Base-by-base conservation (phyloP, 169 alveolate genomes). In the Plasmodium cynomolgi region DNA sequence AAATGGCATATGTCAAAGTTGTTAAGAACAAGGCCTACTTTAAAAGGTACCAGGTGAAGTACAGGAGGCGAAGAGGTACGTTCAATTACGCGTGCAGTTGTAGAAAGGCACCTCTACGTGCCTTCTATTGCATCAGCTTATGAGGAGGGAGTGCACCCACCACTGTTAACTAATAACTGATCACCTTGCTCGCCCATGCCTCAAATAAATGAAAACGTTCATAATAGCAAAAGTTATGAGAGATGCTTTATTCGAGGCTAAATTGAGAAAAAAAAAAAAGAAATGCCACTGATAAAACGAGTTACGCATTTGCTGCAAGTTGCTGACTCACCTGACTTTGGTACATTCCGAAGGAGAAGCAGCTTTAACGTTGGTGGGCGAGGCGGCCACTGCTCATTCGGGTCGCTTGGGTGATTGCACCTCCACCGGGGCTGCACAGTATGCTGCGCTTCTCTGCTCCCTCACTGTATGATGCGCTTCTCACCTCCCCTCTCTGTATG, bases 31-130 rank as follows among this genome's bases (percentile, higher is more conserved):
- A 97, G 96, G 99, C 99, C 82, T 99, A 99, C 98, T 99, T 98
- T 98, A 99, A 98, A 97, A 99, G 99, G 96, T 99, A 97, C 98
- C 99, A 99, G 97, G 99, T 99, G 95, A 98, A 99, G 96, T 98
- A 97, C 97, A 99, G 99, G 97, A 98, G 99, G 95, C 98, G 99
- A 97, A 98, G 99, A 85, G 98, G 99, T 97, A 83, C 77, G 79
- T 54, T 50, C 26, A 54, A 17, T 6, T 23, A 11, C 56, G 44
- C 54, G 71, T 80, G 9, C 11, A 23, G n/a, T 29, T 79, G 11
- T 79, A 37, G 50, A 77, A 77, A 33, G 33, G n/a, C 13, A 20
- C 13, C 33, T 62, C 13, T 68, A 58, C 73, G 33, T 15, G 20
- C n/a, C n/a, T 17, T 17, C 1, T 3, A 1, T 58, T 58, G 73